phyloP scores from a whole-genome alignment of 352 stramenopile species.

The Pythium rhizo-oryzae region DNA sequence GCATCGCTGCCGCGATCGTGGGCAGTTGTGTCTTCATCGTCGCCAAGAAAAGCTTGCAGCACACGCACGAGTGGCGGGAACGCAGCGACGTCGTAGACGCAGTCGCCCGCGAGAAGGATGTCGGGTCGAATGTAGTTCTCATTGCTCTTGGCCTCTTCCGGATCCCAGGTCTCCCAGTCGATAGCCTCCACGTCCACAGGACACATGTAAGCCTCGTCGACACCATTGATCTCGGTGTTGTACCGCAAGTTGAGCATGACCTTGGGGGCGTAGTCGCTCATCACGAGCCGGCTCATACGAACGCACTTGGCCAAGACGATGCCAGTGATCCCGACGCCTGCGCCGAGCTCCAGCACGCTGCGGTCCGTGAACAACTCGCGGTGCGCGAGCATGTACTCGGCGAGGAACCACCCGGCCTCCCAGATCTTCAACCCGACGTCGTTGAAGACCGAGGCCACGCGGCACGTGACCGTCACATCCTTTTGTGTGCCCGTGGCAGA shows the following conservation, averaged over 20 bases:
- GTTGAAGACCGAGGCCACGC: slow-evolving; percentile 80
- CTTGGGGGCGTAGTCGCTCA: slow-evolving; percentile 80
- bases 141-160: slow-evolving; percentile 26
- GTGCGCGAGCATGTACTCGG: slow-evolving; percentile 70
- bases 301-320: slow-evolving; percentile 57
- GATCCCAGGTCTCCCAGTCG: slow-evolving; percentile 77
- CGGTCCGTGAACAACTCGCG: slow-evolving; percentile 46
- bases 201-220: slow-evolving; percentile 37
- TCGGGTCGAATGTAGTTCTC: slow-evolving; percentile 37
- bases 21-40: background rate
- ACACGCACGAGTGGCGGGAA: slow-evolving; percentile 68
- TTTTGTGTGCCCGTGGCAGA: background rate
- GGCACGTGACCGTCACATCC: slow-evolving; percentile 61
- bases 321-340: slow-evolving; percentile 72
- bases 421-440: slow-evolving; percentile 85
- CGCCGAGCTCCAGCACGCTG: slow-evolving; percentile 72
- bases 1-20: too few relatives aligned
- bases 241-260: slow-evolving; percentile 87
- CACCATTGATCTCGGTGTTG: slow-evolving; percentile 78
- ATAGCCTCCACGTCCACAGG: slow-evolving; percentile 58
- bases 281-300: slow-evolving; percentile 40
- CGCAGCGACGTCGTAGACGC: slow-evolving; percentile 66
- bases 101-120: slow-evolving; percentile 75
- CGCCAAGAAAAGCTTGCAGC: slow-evolving; percentile 55
- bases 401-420: slow-evolving; percentile 77